Evolutionary conservation across 2,329 filamentous ascomycete genomes (phyloP), one percentile per base, ranked within the genome.

Genomic region (Salinomyces thailandicus): DNA sequence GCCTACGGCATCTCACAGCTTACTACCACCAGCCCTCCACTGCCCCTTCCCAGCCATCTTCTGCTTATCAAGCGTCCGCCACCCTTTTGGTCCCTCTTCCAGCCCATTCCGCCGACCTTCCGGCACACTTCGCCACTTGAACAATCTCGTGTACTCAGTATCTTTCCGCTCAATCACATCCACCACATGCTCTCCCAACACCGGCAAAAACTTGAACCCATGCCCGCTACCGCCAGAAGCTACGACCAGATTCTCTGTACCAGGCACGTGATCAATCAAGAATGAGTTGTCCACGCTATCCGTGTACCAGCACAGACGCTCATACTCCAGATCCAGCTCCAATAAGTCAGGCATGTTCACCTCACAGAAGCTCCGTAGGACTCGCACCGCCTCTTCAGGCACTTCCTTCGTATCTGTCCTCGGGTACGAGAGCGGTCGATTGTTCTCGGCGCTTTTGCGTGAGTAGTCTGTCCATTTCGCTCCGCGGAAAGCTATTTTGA

Each of bases 401-500:
- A 54, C 42, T 18, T 43, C 28, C 15, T 43, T 33, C n/a, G 40
- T 12, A 18, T 47, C 38, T 0, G 45, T 49, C 8, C 33, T 37
- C 0, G 51, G 48, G 15, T 48, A 52, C 1, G 50, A 51, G 8
- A 52, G 22, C 13, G 18, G 37, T 18, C 19, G 32, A 15, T 14
- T 14, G 27, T 8, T 30, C 22, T 26, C 22, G 28, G 8, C 8
- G 27, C 37, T 39, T 16, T 26, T n/a, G 12, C 15, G 12, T 14
- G 32, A 30, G 14, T 39, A 39, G 18, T 39, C 27, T 5, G 51
- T 52, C 45, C 47, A 53, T 19, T 53, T 53, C 2, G 44, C 46
- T 2, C 51, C 51, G 39, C 74, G 71, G 44, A 75, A 70, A 3
- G 47, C 51, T 15, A 46, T 39, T 34, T 49, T 48, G 24, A 48